Conservation (phyloP, 78 protist species). For the Dictyostelium intermedium region DNA sequence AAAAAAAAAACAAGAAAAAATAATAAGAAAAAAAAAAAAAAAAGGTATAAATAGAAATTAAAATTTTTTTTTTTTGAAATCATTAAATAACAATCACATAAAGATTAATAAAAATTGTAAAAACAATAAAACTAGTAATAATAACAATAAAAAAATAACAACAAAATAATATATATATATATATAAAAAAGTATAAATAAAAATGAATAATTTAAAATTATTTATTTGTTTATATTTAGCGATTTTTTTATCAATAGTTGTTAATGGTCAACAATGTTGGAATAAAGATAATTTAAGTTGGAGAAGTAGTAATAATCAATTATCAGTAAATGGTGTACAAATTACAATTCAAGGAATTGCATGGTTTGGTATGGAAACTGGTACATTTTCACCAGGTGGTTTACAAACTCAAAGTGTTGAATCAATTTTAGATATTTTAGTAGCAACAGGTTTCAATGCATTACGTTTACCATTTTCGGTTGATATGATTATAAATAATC, state of each 20-base stretch:
- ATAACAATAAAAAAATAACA: not conserved
- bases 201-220: not conserved
- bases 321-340: not conserved
- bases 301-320: slow-evolving; percentile 20
- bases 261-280: not conserved
- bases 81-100: not conserved
- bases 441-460: slow-evolving; percentile 57
- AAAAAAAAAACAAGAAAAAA: not conserved
- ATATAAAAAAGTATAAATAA: not conserved
- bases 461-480: slow-evolving; percentile 77
- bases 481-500: slow-evolving; percentile 31
- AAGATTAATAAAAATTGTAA: too few relatives aligned
- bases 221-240: not conserved
- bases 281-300: not conserved
- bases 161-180: not conserved
- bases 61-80: not conserved
- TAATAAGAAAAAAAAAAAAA: too few relatives aligned
- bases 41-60: not conserved
- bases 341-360: slow-evolving; percentile 66
- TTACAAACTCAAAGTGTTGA: slow-evolving; percentile 31
- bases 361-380: slow-evolving; percentile 71
- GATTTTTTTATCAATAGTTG: not conserved
- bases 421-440: slow-evolving; percentile 57
- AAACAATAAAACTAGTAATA: too few relatives aligned
- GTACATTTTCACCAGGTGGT: slow-evolving; percentile 66